Conservation (phyloP, 2,329 filamentous ascomycete genomes). For the Byssothecium circinans region DNA sequence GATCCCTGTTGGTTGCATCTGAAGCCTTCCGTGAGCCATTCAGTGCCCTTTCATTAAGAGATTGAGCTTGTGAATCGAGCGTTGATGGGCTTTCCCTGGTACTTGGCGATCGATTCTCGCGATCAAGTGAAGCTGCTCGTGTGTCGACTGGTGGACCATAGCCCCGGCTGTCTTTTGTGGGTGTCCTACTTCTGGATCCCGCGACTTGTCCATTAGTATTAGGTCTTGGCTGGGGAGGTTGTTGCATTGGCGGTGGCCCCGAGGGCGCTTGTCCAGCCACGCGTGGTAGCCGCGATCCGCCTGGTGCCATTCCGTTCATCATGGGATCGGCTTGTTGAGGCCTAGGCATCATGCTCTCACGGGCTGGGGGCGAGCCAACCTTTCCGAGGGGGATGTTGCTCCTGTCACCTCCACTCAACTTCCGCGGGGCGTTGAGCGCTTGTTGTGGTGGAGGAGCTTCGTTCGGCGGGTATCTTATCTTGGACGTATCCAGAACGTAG, state of each 20-base stretch:
- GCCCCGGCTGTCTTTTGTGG: conserved; percentile 52
- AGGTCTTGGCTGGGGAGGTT: conserved; percentile 59
- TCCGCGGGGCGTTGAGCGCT: conserved; percentile 43
- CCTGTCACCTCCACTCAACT: conserved; percentile 52
- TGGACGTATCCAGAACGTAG: conserved; percentile 90
- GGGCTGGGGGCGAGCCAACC: conserved; percentile 35
- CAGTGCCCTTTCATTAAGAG: conserved; percentile 11
- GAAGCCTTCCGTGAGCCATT: conserved; percentile 31
- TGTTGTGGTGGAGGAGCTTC: conserved; percentile 54
- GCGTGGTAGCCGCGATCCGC: conserved; percentile 61
- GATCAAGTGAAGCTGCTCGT: conserved; percentile 50
- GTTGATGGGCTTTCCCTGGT: conserved; percentile 42
- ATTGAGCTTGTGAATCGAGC: conserved; percentile 19
- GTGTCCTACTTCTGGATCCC: conserved; percentile 51
- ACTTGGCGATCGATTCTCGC: conserved; percentile 51
- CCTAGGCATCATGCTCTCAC: conserved; percentile 48
- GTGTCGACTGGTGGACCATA: conserved; percentile 48
- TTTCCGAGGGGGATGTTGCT: conserved; percentile 44
- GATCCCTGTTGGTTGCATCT: conserved; percentile 30
- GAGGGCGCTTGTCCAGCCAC: conserved; percentile 62
- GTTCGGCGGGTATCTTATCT: conserved; percentile 88
- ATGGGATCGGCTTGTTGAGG: conserved; percentile 29
- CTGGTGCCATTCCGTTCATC: conserved; percentile 31
- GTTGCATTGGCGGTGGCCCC: conserved; percentile 66
- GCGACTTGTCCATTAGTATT: conserved; percentile 49